These are phyloP conservation scores for Quercus berberidifolia DNA, from an alignment of 306 rosid genomes.

Conservation along the genomic window DNA sequence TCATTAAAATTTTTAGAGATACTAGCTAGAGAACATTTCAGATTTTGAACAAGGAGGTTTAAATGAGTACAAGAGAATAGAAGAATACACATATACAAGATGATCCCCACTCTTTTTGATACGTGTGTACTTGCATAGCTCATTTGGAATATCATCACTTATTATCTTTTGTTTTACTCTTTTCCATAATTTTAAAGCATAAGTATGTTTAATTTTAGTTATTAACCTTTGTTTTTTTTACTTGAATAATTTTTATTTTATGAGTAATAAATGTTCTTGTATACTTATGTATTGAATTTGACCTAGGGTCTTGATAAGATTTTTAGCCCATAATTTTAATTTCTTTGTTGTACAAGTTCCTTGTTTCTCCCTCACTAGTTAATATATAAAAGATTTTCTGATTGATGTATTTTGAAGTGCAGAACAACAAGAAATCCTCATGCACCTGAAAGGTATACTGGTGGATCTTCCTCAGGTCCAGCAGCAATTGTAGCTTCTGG, in stretches of 20 bases:
- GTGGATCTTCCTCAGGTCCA: constrained; percentile 98
- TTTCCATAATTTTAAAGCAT: background rate
- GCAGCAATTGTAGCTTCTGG: constrained; percentile 98
- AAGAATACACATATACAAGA: background rate
- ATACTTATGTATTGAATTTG: background rate
- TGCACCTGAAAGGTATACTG: constrained; percentile 89
- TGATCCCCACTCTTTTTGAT: background rate
- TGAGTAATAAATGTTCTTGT: no score
- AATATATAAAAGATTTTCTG: background rate
- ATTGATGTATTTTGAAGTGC: constrained; percentile 34
- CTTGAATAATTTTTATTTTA: background rate
- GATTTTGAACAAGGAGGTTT: no score
- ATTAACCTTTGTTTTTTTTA: background rate
- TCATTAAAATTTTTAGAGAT: no score
- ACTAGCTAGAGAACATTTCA: no score
- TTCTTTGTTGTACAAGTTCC: background rate
- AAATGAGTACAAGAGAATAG: background rate
- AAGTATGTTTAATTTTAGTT: background rate
- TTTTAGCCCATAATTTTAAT: background rate
- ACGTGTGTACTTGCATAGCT: background rate
- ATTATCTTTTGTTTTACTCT: background rate
- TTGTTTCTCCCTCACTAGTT: constrained; percentile 4
- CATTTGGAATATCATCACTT: background rate
- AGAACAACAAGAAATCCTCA: constrained; percentile 96
- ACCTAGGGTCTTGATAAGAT: background rate